Conservation (phyloP, 495 filamentous ascomycete genomes). For the Penicillium atrosanguineum region DNA sequence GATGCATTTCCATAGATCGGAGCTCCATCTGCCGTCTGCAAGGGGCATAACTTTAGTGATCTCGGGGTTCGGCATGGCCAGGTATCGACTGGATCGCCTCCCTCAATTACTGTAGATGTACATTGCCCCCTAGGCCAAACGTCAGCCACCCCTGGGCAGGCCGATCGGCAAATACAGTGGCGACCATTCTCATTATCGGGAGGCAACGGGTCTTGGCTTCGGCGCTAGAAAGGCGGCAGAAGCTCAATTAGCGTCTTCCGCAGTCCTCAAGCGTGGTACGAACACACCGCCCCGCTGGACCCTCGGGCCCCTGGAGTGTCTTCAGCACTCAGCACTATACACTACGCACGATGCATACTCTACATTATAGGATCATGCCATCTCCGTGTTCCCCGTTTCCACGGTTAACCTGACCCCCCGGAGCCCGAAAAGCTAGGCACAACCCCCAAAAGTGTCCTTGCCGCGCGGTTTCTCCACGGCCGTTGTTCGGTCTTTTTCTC, state of each 20-base stretch:
- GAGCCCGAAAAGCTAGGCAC: not conserved
- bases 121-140: not conserved
- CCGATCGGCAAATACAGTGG: conserved; percentile 6
- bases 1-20: conserved; percentile 15
- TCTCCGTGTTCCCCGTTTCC: not conserved
- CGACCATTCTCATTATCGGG: conserved; percentile 13
- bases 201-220: conserved; percentile 31
- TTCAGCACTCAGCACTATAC: not conserved
- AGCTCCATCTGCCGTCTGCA: conserved; percentile 29
- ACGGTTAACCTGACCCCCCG: too few relatives aligned
- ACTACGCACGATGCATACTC: not conserved
- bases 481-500: conserved; percentile 5
- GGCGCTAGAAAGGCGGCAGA: conserved; percentile 38
- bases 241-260: conserved; percentile 24
- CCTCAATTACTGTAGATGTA: not conserved
- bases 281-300: conserved; percentile 17
- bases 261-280: conserved; percentile 7
- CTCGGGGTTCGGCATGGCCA: conserved; percentile 1
- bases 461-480: conserved; percentile 8
- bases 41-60: conserved; percentile 18
- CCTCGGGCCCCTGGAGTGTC: not conserved
- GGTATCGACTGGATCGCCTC: not conserved
- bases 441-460: not conserved
- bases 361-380: not conserved
- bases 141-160: not conserved